phyloP scores from a whole-genome alignment of 257 asterid genomes.

The Cruciata laevipes region DNA sequence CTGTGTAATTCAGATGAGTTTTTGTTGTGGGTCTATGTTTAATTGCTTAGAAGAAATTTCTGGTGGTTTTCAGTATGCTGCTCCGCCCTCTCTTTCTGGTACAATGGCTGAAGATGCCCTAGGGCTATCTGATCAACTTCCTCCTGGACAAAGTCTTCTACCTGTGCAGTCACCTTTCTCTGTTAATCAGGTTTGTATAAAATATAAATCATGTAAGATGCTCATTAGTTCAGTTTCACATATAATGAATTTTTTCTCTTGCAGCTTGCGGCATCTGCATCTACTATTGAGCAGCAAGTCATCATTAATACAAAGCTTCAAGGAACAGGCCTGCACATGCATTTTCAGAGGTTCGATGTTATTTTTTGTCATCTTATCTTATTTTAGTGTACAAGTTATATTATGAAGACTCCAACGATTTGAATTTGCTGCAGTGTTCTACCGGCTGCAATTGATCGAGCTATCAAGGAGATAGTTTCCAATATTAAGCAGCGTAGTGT shows the following conservation, averaged over 20 bases:
- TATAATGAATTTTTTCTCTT: conserved; percentile 15
- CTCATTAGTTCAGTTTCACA: conserved; percentile 2
- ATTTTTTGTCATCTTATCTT: not conserved
- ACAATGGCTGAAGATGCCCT: conserved; percentile 59
- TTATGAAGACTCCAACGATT: conserved; percentile 4
- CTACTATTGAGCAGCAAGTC: conserved; percentile 86
- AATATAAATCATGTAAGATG: conserved; percentile 12
- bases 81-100: conserved; percentile 65
- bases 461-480: conserved; percentile 86
- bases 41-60: conserved; percentile 9
- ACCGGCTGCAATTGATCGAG: conserved; percentile 88
- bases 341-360: conserved; percentile 69
- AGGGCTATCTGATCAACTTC: conserved; percentile 80
- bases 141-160: conserved; percentile 56
- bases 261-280: conserved; percentile 69
- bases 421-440: conserved; percentile 57
- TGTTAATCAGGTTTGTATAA: conserved; percentile 55
- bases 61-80: conserved; percentile 49
- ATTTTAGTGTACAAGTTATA: not conserved
- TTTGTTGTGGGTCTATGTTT: not conserved
- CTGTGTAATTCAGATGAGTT: not conserved
- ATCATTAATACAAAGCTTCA: conserved; percentile 78
- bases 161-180: conserved; percentile 68
- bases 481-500: conserved; percentile 93
- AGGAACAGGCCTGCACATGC: conserved; percentile 53